Evolutionary conservation across 2,329 filamentous ascomycete species (phyloP).

Genomic region (Arthrobotrys conoides): DNA sequence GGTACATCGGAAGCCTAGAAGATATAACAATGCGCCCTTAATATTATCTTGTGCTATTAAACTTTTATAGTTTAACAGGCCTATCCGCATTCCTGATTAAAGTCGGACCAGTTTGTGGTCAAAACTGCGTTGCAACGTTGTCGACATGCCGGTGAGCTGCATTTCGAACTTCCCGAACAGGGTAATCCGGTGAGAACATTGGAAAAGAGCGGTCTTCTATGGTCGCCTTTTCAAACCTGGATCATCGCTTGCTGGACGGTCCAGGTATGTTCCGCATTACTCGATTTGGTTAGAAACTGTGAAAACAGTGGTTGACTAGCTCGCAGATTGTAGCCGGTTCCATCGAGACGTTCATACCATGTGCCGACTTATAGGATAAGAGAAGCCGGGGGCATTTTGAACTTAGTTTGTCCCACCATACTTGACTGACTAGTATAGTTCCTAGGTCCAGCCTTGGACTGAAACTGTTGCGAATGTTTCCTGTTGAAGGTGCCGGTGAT

Average conservation of each 20-base stretch:
- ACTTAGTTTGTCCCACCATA: neutral
- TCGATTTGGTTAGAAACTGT: neutral
- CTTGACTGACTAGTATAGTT: no score
- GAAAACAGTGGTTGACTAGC: conserved; percentile 10
- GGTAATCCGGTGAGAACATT: conserved; percentile 36
- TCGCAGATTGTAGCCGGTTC: conserved; percentile 36
- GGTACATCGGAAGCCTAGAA: neutral
- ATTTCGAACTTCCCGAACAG: conserved; percentile 32
- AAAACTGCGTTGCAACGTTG: conserved; percentile 1
- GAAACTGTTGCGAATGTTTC: neutral
- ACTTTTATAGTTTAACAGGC: no score
- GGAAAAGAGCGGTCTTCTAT: conserved; percentile 11
- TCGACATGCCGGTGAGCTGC: conserved; percentile 3
- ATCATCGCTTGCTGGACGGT: conserved; percentile 8
- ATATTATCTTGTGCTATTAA: no score
- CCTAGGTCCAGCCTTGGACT: neutral
- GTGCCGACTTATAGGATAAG: conserved; percentile 7
- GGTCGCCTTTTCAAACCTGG: conserved; percentile 21
- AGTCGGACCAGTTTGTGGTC: neutral
- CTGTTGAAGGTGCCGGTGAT: neutral
- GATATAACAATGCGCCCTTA: neutral
- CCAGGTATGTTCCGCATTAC: conserved; percentile 11
- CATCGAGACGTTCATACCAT: conserved; percentile 25
- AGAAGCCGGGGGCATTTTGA: neutral
- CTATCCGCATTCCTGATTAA: no score